phyloP scores from a whole-genome alignment of 345 rosid species.

The Sonneratia caseolaris region DNA sequence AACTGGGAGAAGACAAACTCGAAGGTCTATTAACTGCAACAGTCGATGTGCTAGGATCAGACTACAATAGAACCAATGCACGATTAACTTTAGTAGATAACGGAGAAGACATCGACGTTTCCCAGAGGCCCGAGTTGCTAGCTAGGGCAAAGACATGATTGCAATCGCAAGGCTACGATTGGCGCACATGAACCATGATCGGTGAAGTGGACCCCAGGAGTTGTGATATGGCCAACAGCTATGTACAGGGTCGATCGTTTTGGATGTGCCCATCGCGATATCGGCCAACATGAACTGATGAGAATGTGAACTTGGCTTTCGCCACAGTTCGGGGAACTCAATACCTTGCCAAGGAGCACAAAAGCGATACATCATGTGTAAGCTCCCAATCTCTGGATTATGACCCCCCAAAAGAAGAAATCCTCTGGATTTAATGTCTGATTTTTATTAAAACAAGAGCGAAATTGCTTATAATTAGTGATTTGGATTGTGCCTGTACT shows the following conservation, averaged over 20 bases:
- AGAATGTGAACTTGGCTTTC: background rate
- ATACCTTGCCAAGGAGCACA: background rate
- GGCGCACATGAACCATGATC: background rate
- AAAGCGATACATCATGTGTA: background rate
- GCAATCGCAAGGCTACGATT: background rate
- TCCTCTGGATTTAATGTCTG: background rate
- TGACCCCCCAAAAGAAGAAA: background rate
- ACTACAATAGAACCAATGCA: background rate
- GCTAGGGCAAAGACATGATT: background rate
- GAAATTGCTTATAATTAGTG: background rate
- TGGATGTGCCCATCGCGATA: too few relatives aligned
- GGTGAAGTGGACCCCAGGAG: too few relatives aligned
- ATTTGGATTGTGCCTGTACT: background rate
- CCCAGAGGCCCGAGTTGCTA: background rate
- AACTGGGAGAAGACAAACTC: background rate
- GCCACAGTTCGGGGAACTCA: background rate
- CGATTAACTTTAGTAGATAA: background rate
- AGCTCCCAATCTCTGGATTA: background rate
- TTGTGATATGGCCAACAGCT: too few relatives aligned
- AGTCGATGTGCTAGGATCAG: background rate
- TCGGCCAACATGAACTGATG: too few relatives aligned
- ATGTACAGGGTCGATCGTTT: too few relatives aligned
- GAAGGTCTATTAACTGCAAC: background rate
- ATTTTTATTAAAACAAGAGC: background rate
- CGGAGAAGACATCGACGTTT: background rate